A percentile compares a stretch with the other conserved stretches of the same genome.
Conservation (phyloP, 768 basidiomycete species). For the Clitopilus passeckerianus region DNA sequence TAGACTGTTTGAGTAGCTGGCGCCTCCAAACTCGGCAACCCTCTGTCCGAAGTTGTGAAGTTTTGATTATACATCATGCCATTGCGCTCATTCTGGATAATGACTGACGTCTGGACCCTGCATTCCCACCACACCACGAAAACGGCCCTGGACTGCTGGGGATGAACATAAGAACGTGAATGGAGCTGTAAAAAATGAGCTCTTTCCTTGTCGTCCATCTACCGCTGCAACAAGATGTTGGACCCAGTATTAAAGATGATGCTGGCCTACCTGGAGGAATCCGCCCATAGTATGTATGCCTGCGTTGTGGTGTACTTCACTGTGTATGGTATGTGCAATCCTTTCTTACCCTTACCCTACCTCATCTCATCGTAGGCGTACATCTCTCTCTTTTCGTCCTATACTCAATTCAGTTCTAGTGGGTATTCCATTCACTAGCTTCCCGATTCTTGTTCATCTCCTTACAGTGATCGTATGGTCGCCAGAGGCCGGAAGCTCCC, state of each 20-base stretch:
- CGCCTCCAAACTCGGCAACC: not conserved
- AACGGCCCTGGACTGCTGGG: not conserved
- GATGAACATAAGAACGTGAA: not conserved
- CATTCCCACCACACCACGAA: not conserved
- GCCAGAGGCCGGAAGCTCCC: too few relatives aligned
- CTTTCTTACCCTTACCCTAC: too few relatives aligned
- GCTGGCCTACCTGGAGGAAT: not conserved
- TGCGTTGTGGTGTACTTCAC: not conserved
- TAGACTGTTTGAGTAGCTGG: not conserved
- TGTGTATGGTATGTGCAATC: not conserved
- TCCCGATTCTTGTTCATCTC: too few relatives aligned
- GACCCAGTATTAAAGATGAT: not conserved
- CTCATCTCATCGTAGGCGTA: not conserved
- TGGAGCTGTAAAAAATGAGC: not conserved
- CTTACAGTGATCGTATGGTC: too few relatives aligned
- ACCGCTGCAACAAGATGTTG: not conserved
- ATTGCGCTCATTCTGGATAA: not conserved
- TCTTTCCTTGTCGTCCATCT: not conserved
- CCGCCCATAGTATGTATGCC: not conserved
- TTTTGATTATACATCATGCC: not conserved
- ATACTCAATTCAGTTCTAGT: not conserved
- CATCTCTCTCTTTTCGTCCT: not conserved
- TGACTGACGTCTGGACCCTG: not conserved
- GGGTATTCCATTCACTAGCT: too few relatives aligned
- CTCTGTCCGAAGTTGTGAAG: not conserved